Evolutionary conservation across 2,329 filamentous ascomycete species (phyloP), one percentile per base, ranked within the genome.

Genomic region (Fusarium globosum): DNA sequence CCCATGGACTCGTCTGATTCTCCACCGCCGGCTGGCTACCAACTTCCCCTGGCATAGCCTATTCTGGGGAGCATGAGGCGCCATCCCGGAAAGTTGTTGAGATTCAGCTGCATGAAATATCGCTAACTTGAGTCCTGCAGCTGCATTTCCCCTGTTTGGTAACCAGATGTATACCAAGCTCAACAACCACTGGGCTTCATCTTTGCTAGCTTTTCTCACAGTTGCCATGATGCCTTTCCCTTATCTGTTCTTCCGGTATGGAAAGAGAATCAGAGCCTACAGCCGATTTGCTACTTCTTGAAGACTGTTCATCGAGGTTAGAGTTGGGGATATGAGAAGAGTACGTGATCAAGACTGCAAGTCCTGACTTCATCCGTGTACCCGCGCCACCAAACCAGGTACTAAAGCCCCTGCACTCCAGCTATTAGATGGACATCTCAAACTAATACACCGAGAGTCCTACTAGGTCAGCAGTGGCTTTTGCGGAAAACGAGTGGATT

Each of bases 61-160:
- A 56, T 36, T 48, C 53, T 49, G 43, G 59, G 38, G 42, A 52
- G 23, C 36, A 59, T 45, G 57, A 65, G 39, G 38, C 26, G 33
- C 38, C 51, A 42, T 61, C 21, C 15, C 18, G 43, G 46, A 38
- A 38, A 41, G 4, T 35, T 35, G 16, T 28, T 12, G 46, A 57
- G 13, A 51, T 51, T 11, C 13, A 21, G 18, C 38, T n/a, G 26
- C n/a, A 55, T 52, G 26, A 12, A 41, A 23, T 7, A 46, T 41
- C 23, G 43, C 48, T 68, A 72, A 57, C 39, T 36, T 39, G 52
- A 20, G n/a, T 61, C 36, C 51, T 39, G 28, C 71, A 90, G 94
- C 94, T 59, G 89, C 90, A 7, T 95, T 95, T 75, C 93, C 93
- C 20, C 84, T 95, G 6, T 95, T 95, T 80, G 92, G 92, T 21